phyloP scores from a whole-genome alignment of 2,329 filamentous ascomycete genomes.

The Aureobasidium sp. region DNA sequence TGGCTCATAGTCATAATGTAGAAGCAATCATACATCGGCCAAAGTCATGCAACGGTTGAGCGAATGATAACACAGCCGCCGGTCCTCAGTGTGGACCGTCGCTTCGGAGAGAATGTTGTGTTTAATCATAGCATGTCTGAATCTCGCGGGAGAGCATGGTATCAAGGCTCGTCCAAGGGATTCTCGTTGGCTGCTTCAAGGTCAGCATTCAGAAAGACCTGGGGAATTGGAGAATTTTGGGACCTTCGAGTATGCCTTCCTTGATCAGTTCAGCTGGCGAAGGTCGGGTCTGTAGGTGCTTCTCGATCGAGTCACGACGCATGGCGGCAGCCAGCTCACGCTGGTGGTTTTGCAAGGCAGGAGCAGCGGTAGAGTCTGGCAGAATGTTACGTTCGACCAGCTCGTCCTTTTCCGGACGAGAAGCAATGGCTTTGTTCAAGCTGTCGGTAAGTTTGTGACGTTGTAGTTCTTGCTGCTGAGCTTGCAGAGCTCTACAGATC shows the following conservation, averaged over 20 bases:
- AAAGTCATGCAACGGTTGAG: background rate
- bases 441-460: conserved; percentile 57
- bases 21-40: background rate
- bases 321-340: conserved; percentile 82
- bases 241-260: conserved; percentile 63
- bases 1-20: background rate
- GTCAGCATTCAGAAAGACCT: background rate
- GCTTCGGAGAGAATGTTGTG: background rate
- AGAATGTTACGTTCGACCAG: conserved; percentile 86
- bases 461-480: conserved; percentile 55
- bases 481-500: conserved; percentile 47
- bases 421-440: conserved; percentile 57
- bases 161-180: background rate
- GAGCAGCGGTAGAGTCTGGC: conserved; percentile 68
- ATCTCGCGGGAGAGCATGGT: background rate
- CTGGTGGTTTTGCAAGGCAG: conserved; percentile 71
- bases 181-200: background rate
- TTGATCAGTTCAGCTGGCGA: conserved; percentile 68
- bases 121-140: background rate
- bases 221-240: background rate
- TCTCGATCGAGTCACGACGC: conserved; percentile 78
- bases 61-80: background rate
- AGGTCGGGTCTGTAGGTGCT: conserved; percentile 74
- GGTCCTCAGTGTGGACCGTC: background rate
- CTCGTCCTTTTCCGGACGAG: conserved; percentile 62